Base-by-base conservation (phyloP, 176 grass and related monocot genomes). In the Phoenix dactylifera region DNA sequence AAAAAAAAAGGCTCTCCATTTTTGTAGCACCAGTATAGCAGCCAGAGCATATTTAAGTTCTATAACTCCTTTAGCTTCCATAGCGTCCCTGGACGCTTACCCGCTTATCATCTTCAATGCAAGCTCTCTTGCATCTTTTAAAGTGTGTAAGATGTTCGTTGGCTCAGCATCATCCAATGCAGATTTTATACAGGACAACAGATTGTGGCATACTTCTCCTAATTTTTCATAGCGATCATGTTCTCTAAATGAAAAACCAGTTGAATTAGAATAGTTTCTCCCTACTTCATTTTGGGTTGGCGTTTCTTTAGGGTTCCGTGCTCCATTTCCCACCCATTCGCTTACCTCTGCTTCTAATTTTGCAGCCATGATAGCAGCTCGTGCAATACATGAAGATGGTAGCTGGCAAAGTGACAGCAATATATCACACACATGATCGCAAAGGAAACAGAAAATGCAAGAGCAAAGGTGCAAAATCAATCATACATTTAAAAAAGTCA, bases 281-380 rank as follows among this genome's bases (percentile, higher is more conserved):
- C 15, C 5, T 60, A 15, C 26, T 74, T 57, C 68, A 59, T 54
- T 44, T 14, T 16, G 2, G 14, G 50, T 50, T 19, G 57, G 12
- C 7, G 18, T 18, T 24, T 70, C 17, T 16, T 16, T 61, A 28
- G 20, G 57, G 56, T 54, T 78, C 44, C 1, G 4, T 44, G 63
- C n/a, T 71, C 58, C 67, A 49, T 74, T 82, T 74, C 64, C 54
- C 56, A 65, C 66, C 6, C 50, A 68, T 51, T 19, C 22, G 14
- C 44, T 77, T 51, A 87, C 58, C 65, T 90, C 83, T 64, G 72
- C 71, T 82, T 96, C 86, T 22, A 96, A 59, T 71, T 80, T 87
- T 54, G 80, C 71, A 62, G 91, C 86, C 91, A 90, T 84, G 49
- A 87, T 64, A 2, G 68, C 78, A 50, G 91, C 91, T 23, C 72